A percentile compares a stretch with the other conserved stretches of the same genome.
phyloP scores from a whole-genome alignment of 169 alveolate genomes.

The Cryptosporidium muris region DNA sequence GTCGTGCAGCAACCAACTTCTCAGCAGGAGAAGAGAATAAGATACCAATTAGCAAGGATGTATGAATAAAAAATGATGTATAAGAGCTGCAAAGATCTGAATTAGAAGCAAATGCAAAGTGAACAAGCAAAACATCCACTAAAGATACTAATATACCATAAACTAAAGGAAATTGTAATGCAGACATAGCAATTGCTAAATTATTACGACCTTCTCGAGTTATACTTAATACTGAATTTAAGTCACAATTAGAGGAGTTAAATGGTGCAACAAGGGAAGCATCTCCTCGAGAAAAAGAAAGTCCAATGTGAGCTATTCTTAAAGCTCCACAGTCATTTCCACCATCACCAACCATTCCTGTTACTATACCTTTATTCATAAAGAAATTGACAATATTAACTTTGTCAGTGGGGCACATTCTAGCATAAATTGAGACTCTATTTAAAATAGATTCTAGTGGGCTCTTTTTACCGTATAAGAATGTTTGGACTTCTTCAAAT shows the following conservation, averaged over 20 bases:
- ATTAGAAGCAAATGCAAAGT: constrained; percentile 47
- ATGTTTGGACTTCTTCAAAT: neutral
- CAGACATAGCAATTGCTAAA: constrained; percentile 56
- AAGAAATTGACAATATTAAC: constrained; percentile 85
- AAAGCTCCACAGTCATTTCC: constrained; percentile 94
- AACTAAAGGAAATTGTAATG: constrained; percentile 4
- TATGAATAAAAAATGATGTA: constrained; percentile 50
- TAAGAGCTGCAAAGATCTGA: constrained; percentile 47
- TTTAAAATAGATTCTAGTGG: constrained; percentile 18
- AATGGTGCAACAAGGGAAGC: constrained; percentile 91
- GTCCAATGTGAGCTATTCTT: constrained; percentile 91
- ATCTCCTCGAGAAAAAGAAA: constrained; percentile 87
- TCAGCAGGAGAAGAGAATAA: constrained; percentile 32
- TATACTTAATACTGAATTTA: constrained; percentile 84
- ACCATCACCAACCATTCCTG: constrained; percentile 94
- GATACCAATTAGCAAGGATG: constrained; percentile 28
- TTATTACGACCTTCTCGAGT: constrained; percentile 74
- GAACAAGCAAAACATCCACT: constrained; percentile 29
- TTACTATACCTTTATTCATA: constrained; percentile 81
- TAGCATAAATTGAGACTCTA: constrained; percentile 78
- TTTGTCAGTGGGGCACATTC: constrained; percentile 86
- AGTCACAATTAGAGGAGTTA: constrained; percentile 82
- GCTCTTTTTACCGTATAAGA: neutral
- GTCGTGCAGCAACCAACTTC: constrained; percentile 65
- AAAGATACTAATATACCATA: constrained; percentile 33